Evolutionary conservation across 192 early-diverging fungal genomes (phyloP).

Genomic region (Coemansia sp.): DNA sequence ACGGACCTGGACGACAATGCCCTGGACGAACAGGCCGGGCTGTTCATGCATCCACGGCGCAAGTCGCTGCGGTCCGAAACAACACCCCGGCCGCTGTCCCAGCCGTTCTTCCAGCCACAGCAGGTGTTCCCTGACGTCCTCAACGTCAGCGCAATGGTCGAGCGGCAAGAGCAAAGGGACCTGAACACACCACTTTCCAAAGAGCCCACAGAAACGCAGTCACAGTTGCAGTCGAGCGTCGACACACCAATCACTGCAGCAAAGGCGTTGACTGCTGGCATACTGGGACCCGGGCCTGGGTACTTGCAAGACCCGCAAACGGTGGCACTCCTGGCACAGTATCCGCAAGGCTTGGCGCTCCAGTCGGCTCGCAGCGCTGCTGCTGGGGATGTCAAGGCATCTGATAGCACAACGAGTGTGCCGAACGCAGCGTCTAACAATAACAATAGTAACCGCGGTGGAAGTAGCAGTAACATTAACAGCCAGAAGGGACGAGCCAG

Average conservation of each 20-base stretch:
- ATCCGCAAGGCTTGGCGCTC: constrained; percentile 30
- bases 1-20: constrained; percentile 58
- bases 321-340: constrained; percentile 20
- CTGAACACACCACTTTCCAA: constrained; percentile 15
- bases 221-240: not conserved
- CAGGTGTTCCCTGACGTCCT: constrained; percentile 57
- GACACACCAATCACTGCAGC: constrained; percentile 4
- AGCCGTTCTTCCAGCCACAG: constrained; percentile 56
- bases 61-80: constrained; percentile 45
- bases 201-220: not conserved
- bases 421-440: not conserved
- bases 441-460: not conserved
- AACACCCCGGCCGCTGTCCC: constrained; percentile 47
- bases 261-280: not conserved
- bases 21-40: constrained; percentile 56
- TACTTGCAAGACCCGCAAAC: constrained; percentile 6
- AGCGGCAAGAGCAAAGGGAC: constrained; percentile 46
- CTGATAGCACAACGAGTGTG: constrained; percentile 10
- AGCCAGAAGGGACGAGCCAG: not conserved
- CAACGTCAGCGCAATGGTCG: constrained; percentile 55
- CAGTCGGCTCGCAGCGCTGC: constrained; percentile 4
- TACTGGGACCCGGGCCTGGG: not conserved
- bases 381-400: constrained; percentile 1
- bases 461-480: constrained; percentile 9
- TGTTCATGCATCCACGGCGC: constrained; percentile 54